A percentile compares a stretch with the other conserved stretches of the same genome.
These are phyloP conservation scores for Beta macrorhiza DNA, from an alignment of 179 eudicot species.

Conservation along the genomic window DNA sequence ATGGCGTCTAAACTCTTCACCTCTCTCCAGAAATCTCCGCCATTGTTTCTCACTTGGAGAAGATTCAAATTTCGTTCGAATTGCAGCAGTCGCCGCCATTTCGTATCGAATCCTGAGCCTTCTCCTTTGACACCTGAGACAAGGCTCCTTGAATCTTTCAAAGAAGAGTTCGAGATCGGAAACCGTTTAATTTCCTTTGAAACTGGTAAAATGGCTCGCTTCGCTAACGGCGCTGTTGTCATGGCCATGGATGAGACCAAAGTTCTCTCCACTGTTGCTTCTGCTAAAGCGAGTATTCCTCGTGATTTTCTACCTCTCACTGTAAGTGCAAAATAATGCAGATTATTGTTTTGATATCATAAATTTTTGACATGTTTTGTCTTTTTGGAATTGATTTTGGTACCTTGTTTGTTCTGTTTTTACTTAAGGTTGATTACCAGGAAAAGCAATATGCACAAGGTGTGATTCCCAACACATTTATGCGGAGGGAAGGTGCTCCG, in stretches of 20 bases:
- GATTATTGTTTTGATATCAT: neutral
- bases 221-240: slow-evolving; percentile 79
- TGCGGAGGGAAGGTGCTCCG: slow-evolving; percentile 99
- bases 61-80: slow-evolving; percentile 41
- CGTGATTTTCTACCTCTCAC: slow-evolving; percentile 90
- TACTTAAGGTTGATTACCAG: slow-evolving; percentile 84
- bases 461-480: slow-evolving; percentile 80
- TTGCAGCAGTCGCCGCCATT: slow-evolving; percentile 36
- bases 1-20: slow-evolving; percentile 23
- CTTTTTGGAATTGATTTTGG: neutral
- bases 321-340: slow-evolving; percentile 31
- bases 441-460: slow-evolving; percentile 97
- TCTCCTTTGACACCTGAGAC: slow-evolving; percentile 24
- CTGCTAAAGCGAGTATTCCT: slow-evolving; percentile 52
- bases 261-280: slow-evolving; percentile 75
- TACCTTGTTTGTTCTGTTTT: slow-evolving; percentile 9
- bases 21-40: slow-evolving; percentile 35
- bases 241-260: slow-evolving; percentile 73
- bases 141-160: slow-evolving; percentile 65
- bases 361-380: too few relatives aligned
- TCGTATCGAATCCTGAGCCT: slow-evolving; percentile 25
- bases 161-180: slow-evolving; percentile 81
- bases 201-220: slow-evolving; percentile 87
- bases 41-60: slow-evolving; percentile 37
- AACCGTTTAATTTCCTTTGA: slow-evolving; percentile 53